These are phyloP conservation scores for Mollisiaceae sp. DNA, from an alignment of 2,329 filamentous ascomycete genomes.

Conservation along the genomic window DNA sequence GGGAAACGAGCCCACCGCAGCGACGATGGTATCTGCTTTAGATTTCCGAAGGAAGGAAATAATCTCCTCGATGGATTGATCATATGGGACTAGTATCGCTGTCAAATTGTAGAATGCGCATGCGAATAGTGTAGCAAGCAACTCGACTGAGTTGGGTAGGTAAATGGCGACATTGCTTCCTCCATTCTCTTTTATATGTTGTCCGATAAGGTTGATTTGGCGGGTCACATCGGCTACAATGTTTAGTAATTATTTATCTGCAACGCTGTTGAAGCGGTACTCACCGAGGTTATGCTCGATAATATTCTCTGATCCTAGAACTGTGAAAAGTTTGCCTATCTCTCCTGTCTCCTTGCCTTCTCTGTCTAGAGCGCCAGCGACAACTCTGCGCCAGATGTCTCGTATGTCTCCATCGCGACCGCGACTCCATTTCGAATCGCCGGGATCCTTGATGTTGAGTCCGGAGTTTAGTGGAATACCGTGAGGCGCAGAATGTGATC, in stretches of 20 bases:
- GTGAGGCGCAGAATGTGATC: slow-evolving; percentile 83
- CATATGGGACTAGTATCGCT: slow-evolving; percentile 84
- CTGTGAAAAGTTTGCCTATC: slow-evolving; percentile 75
- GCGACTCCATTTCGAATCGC: slow-evolving; percentile 79
- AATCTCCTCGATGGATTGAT: slow-evolving; percentile 71
- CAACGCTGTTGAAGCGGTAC: slow-evolving; percentile 20
- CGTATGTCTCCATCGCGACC: slow-evolving; percentile 89
- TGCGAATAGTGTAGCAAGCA: slow-evolving; percentile 81
- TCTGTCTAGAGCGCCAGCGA: slow-evolving; percentile 66
- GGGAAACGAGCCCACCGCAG: slow-evolving; percentile 84
- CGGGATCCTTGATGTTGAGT: slow-evolving; percentile 80
- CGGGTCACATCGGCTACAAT: slow-evolving; percentile 71
- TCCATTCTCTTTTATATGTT: slow-evolving; percentile 72
- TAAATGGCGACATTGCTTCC: slow-evolving; percentile 85
- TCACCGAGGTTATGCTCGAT: slow-evolving; percentile 72
- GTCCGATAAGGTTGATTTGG: slow-evolving; percentile 87
- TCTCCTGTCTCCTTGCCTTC: slow-evolving; percentile 65
- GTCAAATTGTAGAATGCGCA: slow-evolving; percentile 84
- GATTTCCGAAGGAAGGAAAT: slow-evolving; percentile 74
- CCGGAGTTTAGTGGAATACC: slow-evolving; percentile 80
- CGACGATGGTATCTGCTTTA: slow-evolving; percentile 80
- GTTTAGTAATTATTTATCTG: slow-evolving; percentile 27
- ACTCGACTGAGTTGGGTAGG: slow-evolving; percentile 90
- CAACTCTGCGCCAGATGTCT: slow-evolving; percentile 83
- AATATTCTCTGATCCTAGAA: slow-evolving; percentile 76